These are phyloP conservation scores for Circinella minor DNA, from an alignment of 371 early-diverging fungal genomes.

Conservation along the genomic window DNA sequence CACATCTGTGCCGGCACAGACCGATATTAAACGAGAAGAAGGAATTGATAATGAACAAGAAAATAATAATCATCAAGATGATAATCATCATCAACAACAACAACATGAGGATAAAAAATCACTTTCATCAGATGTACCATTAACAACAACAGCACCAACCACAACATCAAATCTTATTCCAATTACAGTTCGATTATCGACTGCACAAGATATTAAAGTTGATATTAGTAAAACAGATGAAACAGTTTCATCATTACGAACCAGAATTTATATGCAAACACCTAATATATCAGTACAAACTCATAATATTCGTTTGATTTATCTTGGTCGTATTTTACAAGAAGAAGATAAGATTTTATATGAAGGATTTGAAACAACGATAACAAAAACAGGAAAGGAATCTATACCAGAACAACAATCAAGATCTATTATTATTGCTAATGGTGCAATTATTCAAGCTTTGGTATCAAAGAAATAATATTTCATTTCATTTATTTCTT, in stretches of 20 bases:
- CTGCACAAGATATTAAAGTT: constrained; percentile 34
- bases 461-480: constrained; percentile 23
- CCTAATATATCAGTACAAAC: constrained; percentile 25
- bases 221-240: constrained; percentile 30
- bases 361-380: constrained; percentile 8
- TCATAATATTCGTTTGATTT: constrained; percentile 38
- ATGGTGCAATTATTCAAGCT: constrained; percentile 36
- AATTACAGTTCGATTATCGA: constrained; percentile 41
- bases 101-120: constrained; percentile 7
- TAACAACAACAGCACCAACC: not conserved
- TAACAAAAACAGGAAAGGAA: not conserved
- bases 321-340: constrained; percentile 38
- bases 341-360: constrained; percentile 29
- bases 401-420: constrained; percentile 1
- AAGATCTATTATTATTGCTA: constrained; percentile 21
- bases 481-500: no score
- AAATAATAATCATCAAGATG: not conserved
- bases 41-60: constrained; percentile 8
- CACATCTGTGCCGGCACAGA: constrained; percentile 10
- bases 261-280: constrained; percentile 31
- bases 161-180: constrained; percentile 18
- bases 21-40: constrained; percentile 9
- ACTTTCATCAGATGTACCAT: constrained; percentile 6
- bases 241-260: constrained; percentile 32
- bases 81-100: constrained; percentile 9